Evolutionary conservation across 306 rosid genomes (phyloP), one percentile per base, ranked within the genome.

Genomic region (Begonia masoniana): DNA sequence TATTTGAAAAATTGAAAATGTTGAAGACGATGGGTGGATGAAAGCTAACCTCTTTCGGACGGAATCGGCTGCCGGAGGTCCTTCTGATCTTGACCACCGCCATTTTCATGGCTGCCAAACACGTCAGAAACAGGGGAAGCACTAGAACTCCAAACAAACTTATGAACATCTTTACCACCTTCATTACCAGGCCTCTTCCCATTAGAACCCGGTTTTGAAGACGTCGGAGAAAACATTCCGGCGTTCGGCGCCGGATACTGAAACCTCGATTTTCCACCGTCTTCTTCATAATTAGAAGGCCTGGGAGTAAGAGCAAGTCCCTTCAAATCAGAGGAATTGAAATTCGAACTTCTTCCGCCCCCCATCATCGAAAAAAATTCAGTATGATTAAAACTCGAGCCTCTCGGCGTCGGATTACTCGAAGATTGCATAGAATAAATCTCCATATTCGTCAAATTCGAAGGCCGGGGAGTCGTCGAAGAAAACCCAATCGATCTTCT

Each of bases 101-200:
- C 82, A 35, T 69, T 75, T 50, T 87, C 94, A 64, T 76, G 81
- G 50, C 80, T 72, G 5, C 83, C 94, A 23, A 78, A 87, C 10
- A 87, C 94, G 53, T 87, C 94, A 0, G 96, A 84, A 15, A 81
- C 94, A 0, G 92, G 91, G 0, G 96, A 87, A 66, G 74, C 71
- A 54, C 91, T 83, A 0, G 96, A 83, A 51, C 94, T 83, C 96
- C 96, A 87, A 23, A 87, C 94, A 53, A 83, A 83, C 96, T 81
- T 87, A 15, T 87, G 94, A 48, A 87, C 88, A 49, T 88, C 95
- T 43, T 60, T 82, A 11, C 54, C 68, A 8, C 81, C 76, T 15
- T 73, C 96, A 60, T 73, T 80, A 31, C 26, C 46, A 7, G 77
- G 63, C 70, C 58, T 76, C 69, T 72, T 82, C 1, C 61, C 76